Conservation (phyloP, 1,284 basidiomycete genomes). For the Ustilago shanxiensis region DNA sequence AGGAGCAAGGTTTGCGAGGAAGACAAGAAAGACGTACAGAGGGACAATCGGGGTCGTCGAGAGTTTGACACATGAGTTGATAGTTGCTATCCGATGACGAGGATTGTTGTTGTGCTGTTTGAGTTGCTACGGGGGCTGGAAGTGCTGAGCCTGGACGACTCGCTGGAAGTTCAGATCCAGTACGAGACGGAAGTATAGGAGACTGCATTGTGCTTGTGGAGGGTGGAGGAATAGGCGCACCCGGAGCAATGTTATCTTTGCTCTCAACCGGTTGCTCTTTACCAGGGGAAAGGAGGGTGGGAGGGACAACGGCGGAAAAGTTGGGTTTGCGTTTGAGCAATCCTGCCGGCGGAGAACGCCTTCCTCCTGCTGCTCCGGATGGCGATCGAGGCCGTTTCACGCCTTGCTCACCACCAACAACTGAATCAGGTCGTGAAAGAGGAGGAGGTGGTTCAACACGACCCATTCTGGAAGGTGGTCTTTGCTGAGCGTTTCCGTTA, state of each 20-base stretch:
- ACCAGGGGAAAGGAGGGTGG: conserved; percentile 12
- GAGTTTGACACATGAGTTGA: conserved; percentile 22
- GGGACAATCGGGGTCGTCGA: conserved; percentile 30
- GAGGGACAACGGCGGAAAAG: conserved; percentile 35
- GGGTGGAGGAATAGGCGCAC: conserved; percentile 27
- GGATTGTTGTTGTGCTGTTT: neutral
- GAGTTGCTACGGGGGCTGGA: neutral
- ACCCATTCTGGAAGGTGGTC: conserved; percentile 40
- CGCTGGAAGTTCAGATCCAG: conserved; percentile 11
- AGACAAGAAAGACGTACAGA: conserved; percentile 42
- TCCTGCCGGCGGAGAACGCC: conserved; percentile 39
- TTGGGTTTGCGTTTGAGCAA: conserved; percentile 50
- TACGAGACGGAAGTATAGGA: neutral
- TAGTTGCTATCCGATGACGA: conserved; percentile 19
- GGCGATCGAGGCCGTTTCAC: conserved; percentile 38
- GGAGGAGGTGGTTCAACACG: conserved; percentile 23
- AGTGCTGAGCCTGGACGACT: conserved; percentile 21
- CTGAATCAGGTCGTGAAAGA: conserved; percentile 22
- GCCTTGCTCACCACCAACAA: neutral
- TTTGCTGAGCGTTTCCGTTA: conserved; percentile 14
- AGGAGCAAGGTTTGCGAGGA: conserved; percentile 22
- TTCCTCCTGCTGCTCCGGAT: neutral
- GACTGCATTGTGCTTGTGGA: conserved; percentile 11
- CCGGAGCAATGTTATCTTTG: conserved; percentile 29
- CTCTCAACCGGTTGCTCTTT: neutral